Percentiles rank a stretch among this genome's conserved stretches.
Conservation (phyloP, 2,329 filamentous ascomycete genomes). For the Colletotrichum sp. region DNA sequence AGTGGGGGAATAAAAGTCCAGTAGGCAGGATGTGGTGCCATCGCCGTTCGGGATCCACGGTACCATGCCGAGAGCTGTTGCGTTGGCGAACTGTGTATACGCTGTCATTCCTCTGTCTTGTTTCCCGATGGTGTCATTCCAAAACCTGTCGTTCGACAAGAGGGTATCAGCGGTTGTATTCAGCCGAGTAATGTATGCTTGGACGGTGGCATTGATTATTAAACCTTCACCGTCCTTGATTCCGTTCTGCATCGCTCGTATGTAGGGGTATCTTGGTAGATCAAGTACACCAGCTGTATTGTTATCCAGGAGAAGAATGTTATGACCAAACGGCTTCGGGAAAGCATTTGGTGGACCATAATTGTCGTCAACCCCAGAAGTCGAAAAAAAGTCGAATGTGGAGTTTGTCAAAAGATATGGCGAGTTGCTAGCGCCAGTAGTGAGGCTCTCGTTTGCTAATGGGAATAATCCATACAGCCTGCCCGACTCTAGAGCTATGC, state of each 20-base stretch:
- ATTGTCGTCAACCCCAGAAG: not conserved
- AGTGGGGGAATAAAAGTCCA: not conserved
- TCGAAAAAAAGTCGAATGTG: not conserved
- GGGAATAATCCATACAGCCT: not conserved
- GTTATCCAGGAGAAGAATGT: not conserved
- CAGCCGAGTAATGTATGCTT: not conserved
- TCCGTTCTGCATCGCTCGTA: not conserved
- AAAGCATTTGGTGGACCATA: not conserved
- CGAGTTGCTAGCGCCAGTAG: not conserved
- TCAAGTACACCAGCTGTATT: not conserved
- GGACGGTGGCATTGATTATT: not conserved
- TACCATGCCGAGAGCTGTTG: not conserved
- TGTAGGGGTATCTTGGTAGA: not conserved
- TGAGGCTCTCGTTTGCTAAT: not conserved
- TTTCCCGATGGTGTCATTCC: not conserved
- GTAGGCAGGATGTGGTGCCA: not conserved
- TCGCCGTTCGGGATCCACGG: not conserved
- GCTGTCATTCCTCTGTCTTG: not conserved
- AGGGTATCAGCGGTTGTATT: not conserved
- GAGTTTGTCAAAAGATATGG: not conserved
- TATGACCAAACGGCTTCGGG: not conserved
- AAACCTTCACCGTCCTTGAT: not conserved
- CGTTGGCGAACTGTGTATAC: not conserved
- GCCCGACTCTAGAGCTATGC: not conserved
- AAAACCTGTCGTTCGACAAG: not conserved